phyloP scores from a whole-genome alignment of 148 eudicot genomes.

The Bassia scoparia region DNA sequence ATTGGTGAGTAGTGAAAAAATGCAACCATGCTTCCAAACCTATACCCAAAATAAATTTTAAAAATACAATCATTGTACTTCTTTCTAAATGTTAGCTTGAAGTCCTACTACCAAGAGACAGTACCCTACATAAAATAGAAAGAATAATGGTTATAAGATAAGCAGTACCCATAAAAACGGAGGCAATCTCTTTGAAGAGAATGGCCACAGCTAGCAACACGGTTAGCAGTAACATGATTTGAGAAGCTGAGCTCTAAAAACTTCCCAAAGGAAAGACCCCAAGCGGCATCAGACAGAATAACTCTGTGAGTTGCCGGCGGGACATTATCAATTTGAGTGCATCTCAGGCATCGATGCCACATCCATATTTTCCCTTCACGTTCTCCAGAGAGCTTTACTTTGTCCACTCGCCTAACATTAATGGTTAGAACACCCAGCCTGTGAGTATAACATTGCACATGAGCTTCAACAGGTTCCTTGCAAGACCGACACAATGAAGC shows the following conservation, averaged over 20 bases:
- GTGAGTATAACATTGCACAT: conserved; percentile 86
- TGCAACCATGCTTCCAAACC: conserved; percentile 86
- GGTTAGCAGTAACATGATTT: conserved; percentile 90
- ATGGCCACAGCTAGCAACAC: conserved; percentile 95
- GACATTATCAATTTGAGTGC: conserved; percentile 58
- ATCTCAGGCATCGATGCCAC: conserved; percentile 98
- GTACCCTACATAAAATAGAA: background rate
- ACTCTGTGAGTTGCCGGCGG: conserved; percentile 89
- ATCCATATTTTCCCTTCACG: conserved; percentile 96
- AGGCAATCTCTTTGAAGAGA: conserved; percentile 97
- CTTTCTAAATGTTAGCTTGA: too few relatives aligned
- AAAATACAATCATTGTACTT: too few relatives aligned
- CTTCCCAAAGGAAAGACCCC: conserved; percentile 98
- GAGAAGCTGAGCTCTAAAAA: conserved; percentile 97
- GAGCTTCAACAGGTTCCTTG: conserved; percentile 89
- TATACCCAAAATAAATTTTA: conserved; percentile 24
- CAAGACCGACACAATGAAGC: conserved; percentile 62
- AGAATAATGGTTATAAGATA: conserved; percentile 1
- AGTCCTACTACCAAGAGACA: background rate
- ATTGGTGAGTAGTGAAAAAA: conserved; percentile 91
- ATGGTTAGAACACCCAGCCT: conserved; percentile 84
- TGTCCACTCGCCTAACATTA: conserved; percentile 67
- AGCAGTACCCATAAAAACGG: conserved; percentile 77
- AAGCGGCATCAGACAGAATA: conserved; percentile 91
- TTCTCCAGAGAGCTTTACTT: conserved; percentile 70